Conservation (phyloP, 495 filamentous ascomycete species). For the Halenospora varia region DNA sequence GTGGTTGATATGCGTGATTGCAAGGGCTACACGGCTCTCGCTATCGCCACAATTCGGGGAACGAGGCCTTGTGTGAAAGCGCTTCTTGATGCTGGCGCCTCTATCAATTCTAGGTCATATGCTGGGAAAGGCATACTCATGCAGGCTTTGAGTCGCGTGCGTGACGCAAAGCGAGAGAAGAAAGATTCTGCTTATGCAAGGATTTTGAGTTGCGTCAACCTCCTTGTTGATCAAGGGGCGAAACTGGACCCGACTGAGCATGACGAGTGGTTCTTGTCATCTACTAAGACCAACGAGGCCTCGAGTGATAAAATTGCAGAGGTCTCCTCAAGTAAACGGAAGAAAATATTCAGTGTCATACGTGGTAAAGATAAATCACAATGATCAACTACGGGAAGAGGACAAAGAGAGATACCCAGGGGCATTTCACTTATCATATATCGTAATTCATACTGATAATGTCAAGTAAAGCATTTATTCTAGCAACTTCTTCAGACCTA, state of each 20-base stretch:
- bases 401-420: not conserved
- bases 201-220: not conserved
- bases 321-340: not conserved
- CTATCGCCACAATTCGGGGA: not conserved
- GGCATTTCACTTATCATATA: not conserved
- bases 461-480: too few species aligned
- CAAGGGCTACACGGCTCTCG: constrained; percentile 8
- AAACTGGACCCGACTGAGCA: not conserved
- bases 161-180: not conserved
- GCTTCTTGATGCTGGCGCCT: not conserved
- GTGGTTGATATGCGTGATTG: constrained; percentile 7
- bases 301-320: not conserved
- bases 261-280: not conserved
- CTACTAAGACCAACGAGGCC: not conserved
- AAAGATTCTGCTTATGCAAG: not conserved
- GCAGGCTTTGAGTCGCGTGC: not conserved
- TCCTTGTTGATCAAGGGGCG: not conserved
- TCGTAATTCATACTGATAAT: not conserved
- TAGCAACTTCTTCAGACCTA: too few species aligned
- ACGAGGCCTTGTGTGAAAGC: not conserved
- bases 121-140: not conserved
- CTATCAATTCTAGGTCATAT: not conserved
- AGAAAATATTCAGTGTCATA: not conserved
- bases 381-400: not conserved
- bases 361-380: not conserved